Percentiles rank a stretch among this genome's conserved stretches.
Conservation (phyloP, 345 rosid genomes). For the Triadica sebifera region DNA sequence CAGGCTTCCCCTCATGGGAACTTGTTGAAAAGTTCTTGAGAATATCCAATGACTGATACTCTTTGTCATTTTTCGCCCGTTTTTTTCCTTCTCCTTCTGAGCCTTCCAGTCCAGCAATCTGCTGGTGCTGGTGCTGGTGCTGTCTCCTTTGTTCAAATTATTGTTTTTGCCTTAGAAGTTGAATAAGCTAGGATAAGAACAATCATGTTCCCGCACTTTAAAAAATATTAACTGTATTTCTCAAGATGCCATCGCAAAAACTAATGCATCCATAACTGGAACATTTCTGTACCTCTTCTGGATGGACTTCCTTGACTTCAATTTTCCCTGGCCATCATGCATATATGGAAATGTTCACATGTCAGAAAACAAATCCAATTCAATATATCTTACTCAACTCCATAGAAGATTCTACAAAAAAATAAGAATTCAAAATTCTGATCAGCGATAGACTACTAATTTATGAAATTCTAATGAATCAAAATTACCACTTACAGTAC, state of each 20-base stretch:
- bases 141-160: slow-evolving; percentile 83
- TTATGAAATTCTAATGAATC: background rate
- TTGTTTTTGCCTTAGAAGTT: slow-evolving; percentile 66
- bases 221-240: background rate
- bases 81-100: slow-evolving; percentile 28
- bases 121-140: slow-evolving; percentile 48
- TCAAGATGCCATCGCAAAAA: background rate
- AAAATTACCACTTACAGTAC: slow-evolving; percentile 43
- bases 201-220: background rate
- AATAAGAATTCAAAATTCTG: background rate
- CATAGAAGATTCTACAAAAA: background rate
- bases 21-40: slow-evolving; percentile 55
- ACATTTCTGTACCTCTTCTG: slow-evolving; percentile 43
- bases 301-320: slow-evolving; percentile 55
- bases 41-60: slow-evolving; percentile 72
- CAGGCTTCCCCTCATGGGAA: slow-evolving; percentile 35
- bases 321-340: slow-evolving; percentile 11
- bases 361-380: slow-evolving; percentile 11
- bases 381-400: slow-evolving; percentile 11
- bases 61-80: slow-evolving; percentile 28
- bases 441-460: background rate
- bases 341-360: slow-evolving; percentile 3
- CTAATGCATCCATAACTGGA: background rate
- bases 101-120: slow-evolving; percentile 35
- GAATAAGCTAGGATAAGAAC: slow-evolving; percentile 3